Evolutionary conservation across 371 early-diverging fungal species (phyloP).

Genomic region (Mucor saturninus): DNA sequence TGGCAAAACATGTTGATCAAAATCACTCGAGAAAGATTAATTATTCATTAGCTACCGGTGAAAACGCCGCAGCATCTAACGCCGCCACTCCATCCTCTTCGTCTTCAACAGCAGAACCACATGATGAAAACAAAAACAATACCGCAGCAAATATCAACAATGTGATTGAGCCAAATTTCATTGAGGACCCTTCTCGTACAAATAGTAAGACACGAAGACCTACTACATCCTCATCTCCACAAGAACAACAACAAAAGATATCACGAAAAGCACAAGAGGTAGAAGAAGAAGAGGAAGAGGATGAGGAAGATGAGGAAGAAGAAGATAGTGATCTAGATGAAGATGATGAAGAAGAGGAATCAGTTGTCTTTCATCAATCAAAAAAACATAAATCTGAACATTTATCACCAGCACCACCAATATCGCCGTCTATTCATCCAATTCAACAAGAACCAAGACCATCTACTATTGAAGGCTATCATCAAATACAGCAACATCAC

Average conservation of each 20-base stretch:
- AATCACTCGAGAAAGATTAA: slow-evolving; percentile 79
- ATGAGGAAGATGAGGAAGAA: slow-evolving; percentile 4
- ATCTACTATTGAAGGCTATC: slow-evolving; percentile 1
- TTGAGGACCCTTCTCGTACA: slow-evolving; percentile 6
- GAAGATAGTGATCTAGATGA: slow-evolving; percentile 4
- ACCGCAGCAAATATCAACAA: slow-evolving; percentile 1
- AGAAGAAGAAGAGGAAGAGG: slow-evolving; percentile 3
- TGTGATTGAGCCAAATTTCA: not conserved
- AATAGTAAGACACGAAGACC: slow-evolving; percentile 13
- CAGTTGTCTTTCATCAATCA: not conserved
- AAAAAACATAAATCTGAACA: slow-evolving; percentile 12
- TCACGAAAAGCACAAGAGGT: not conserved
- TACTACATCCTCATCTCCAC: not conserved
- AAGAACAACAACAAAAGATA: not conserved
- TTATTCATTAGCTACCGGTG: slow-evolving; percentile 67
- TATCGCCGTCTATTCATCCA: slow-evolving; percentile 23
- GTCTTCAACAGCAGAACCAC: slow-evolving; percentile 5
- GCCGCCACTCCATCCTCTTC: not conserved
- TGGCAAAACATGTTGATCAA: slow-evolving; percentile 76
- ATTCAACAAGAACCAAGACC: slow-evolving; percentile 8
- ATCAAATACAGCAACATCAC: not conserved
- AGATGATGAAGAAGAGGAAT: not conserved
- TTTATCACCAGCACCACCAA: not conserved
- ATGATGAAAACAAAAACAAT: slow-evolving; percentile 8
- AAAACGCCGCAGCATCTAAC: not conserved